Conservation (phyloP, 306 rosid genomes). For the Abrus precatorius region DNA sequence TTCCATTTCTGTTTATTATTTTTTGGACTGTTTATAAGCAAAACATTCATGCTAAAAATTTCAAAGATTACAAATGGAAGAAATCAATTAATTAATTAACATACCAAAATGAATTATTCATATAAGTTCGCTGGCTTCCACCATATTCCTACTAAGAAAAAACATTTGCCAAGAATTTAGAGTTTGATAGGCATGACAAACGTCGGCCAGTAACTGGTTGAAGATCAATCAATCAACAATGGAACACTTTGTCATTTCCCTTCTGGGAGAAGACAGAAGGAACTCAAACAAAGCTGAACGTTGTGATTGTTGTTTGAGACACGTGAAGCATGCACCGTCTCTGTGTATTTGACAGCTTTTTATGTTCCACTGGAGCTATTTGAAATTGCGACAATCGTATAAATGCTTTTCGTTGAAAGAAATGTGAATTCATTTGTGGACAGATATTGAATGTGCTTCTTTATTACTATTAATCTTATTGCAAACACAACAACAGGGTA, state of each 20-base stretch:
- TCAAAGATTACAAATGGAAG: neutral
- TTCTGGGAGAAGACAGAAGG: slow-evolving; percentile 22
- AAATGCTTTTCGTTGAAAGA: neutral
- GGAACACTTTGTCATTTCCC: slow-evolving; percentile 2
- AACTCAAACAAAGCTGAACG: slow-evolving; percentile 1
- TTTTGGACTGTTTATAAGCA: neutral
- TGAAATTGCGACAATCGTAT: slow-evolving; percentile 22
- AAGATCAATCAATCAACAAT: slow-evolving; percentile 4
- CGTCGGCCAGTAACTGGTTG: slow-evolving; percentile 26
- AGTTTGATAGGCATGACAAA: slow-evolving; percentile 27
- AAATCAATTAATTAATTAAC: neutral
- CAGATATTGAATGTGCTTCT: slow-evolving; percentile 47
- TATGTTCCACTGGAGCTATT: neutral
- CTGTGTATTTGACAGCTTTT: neutral
- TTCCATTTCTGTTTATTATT: neutral
- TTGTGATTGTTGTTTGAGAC: slow-evolving; percentile 22
- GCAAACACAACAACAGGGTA: slow-evolving; percentile 49
- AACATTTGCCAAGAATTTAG: neutral
- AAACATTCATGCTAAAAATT: slow-evolving; percentile 26
- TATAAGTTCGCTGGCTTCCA: neutral
- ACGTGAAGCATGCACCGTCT: slow-evolving; percentile 22
- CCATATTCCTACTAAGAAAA: slow-evolving; percentile 1
- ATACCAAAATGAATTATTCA: neutral
- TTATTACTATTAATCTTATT: slow-evolving; percentile 53
- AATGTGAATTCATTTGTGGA: slow-evolving; percentile 15